Base-by-base conservation (phyloP, 371 early-diverging fungal genomes). In the Apophysomyces elegans region DNA sequence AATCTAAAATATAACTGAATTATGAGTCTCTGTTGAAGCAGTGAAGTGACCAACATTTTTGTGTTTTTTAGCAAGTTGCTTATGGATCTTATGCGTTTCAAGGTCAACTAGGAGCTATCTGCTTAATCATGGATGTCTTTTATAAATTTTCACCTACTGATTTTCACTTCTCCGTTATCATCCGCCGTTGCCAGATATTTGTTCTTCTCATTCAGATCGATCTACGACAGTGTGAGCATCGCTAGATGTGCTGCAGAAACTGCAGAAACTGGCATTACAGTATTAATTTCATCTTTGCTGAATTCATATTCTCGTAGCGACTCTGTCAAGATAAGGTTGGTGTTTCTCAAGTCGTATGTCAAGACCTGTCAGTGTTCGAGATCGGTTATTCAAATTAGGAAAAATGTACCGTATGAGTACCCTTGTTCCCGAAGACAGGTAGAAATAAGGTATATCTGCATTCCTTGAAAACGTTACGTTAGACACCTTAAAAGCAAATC, bases 221-320 rank as follows among this genome's bases (percentile, higher is more conserved):
- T 80, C 83, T 82, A 68, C 32, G 12, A 43, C 26, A 13, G n/a
- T 18, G 37, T 7, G 13, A 56, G n/a, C 32, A 26, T 26, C 32
- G 16, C 9, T 16, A 12, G 18, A 56, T 43, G 47, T 14, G 4
- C 39, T 36, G 8, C 32, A 58, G 4, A 13, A 37, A 36, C 7
- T 26, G 13, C 38, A 58, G 2, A 13, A 37, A 36, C 7, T 26
- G 13, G 9, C 5, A 61, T 68, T 75, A 74, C 83, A 26, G 59
- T 62, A 56, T 83, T 83, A 58, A 83, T 78, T 63, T 83, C 83
- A 45, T 83, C 83, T 13, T 66, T 58, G 56, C 74, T 80, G 44
- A 75, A 78, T 8, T 69, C 73, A 44, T 75, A 80, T 1, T 58
- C 58, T n/a, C 64, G 67, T 6, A 32, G 35, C 4, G 79, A 60